Conservation (phyloP, 208 protist species). For the Phytomonas sp. region DNA sequence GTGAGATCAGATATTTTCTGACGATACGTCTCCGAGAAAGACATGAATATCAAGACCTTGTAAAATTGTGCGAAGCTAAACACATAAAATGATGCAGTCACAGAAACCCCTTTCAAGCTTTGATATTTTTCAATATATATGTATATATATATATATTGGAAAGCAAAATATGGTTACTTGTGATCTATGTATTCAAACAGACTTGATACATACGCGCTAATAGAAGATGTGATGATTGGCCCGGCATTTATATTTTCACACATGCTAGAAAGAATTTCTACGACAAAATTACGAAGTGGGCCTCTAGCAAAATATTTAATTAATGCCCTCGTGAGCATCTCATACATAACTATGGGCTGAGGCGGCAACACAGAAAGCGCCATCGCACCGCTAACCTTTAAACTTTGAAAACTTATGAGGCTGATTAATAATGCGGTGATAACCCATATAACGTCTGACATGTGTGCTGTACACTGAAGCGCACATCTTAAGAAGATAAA, state of each 20-base stretch:
- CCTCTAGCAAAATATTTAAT: neutral
- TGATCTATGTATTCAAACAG: neutral
- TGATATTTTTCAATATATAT: neutral
- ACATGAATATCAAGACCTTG: neutral
- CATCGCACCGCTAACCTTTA: neutral
- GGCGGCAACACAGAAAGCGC: neutral
- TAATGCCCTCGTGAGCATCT: neutral
- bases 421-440: neutral
- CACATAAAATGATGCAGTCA: neutral
- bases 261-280: neutral
- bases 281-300: neutral
- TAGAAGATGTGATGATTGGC: neutral
- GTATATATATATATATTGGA: neutral
- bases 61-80: neutral
- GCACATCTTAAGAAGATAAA: neutral
- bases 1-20: neutral
- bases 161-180: neutral
- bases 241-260: neutral
- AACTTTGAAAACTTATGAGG: neutral
- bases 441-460: neutral
- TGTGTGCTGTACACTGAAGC: neutral
- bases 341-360: neutral
- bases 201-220: neutral
- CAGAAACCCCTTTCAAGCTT: neutral
- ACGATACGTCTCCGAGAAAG: neutral